A percentile compares a stretch with the other conserved stretches of the same genome.
Evolutionary conservation across 2,329 filamentous ascomycete genomes (phyloP).

Genomic region (Alternaria viburni): DNA sequence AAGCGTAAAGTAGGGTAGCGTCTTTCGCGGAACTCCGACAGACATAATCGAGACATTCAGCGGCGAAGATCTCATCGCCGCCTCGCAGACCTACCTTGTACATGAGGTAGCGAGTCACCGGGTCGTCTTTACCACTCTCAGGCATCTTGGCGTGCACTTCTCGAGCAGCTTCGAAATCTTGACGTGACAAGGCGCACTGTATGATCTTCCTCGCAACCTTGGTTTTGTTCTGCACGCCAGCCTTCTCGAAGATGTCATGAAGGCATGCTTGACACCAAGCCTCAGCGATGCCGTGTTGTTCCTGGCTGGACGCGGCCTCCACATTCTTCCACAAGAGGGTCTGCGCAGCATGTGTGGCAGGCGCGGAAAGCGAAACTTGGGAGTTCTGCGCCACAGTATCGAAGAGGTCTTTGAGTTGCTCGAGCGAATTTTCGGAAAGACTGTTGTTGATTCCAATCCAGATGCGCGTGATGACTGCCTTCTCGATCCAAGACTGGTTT

Average conservation of each 20-base stretch:
- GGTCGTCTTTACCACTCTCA: constrained; percentile 62
- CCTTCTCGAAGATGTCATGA: constrained; percentile 69
- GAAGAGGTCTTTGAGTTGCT: constrained; percentile 52
- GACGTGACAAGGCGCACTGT: constrained; percentile 68
- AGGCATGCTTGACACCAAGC: constrained; percentile 75
- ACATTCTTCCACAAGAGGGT: constrained; percentile 81
- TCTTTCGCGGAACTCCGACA: constrained; percentile 60
- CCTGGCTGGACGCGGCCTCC: constrained; percentile 63
- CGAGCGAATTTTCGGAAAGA: constrained; percentile 43
- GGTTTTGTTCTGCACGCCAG: constrained; percentile 69
- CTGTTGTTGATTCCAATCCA: constrained; percentile 66
- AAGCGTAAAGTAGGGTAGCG: constrained; percentile 75
- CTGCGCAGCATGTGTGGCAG: constrained; percentile 71
- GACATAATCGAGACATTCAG: constrained; percentile 68
- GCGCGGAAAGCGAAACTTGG: constrained; percentile 59
- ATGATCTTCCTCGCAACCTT: constrained; percentile 77
- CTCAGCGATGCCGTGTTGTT: constrained; percentile 62
- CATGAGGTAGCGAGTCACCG: constrained; percentile 73
- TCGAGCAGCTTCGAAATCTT: constrained; percentile 62
- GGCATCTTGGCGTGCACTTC: constrained; percentile 67
- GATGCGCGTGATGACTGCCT: constrained; percentile 69
- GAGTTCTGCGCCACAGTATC: constrained; percentile 56
- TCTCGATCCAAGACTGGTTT: constrained; percentile 69
- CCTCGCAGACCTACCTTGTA: constrained; percentile 73
- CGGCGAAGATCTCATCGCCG: constrained; percentile 64